These are phyloP conservation scores for Parasarocladium wereldwijsianum DNA, from an alignment of 2,329 filamentous ascomycete genomes.

Conservation along the genomic window DNA sequence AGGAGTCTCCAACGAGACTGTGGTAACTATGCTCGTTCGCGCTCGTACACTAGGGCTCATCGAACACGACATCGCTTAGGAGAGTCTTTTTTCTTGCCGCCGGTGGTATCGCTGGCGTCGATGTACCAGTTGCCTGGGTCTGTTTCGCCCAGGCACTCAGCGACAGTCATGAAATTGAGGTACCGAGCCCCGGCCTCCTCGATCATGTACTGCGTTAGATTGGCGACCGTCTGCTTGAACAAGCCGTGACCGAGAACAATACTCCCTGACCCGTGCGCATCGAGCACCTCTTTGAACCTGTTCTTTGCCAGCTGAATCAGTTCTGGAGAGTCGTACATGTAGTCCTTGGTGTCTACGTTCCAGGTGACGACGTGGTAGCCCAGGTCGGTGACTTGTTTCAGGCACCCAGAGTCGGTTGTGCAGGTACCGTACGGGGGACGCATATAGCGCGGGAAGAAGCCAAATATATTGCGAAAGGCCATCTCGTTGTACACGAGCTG, in stretches of 20 bases:
- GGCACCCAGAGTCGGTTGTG: conserved; percentile 22
- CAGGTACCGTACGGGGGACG: conserved; percentile 30
- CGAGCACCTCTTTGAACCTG: conserved; percentile 16
- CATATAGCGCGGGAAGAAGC: conserved; percentile 27
- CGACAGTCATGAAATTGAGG: conserved; percentile 35
- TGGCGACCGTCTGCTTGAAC: conserved; percentile 28
- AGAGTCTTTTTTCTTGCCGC: background rate
- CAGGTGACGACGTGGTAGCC: conserved; percentile 43
- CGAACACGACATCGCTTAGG: background rate
- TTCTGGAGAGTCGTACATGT: conserved; percentile 32
- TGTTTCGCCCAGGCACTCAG: conserved; percentile 40
- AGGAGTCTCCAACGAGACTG: too few relatives aligned
- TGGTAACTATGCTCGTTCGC: too few relatives aligned
- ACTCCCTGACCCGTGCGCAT: conserved; percentile 19
- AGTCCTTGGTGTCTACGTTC: conserved; percentile 47
- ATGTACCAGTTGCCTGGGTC: conserved; percentile 36
- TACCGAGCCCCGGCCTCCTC: conserved; percentile 23
- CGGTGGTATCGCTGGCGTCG: background rate
- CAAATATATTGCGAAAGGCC: conserved; percentile 25
- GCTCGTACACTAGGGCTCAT: too few relatives aligned
- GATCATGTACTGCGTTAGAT: conserved; percentile 28
- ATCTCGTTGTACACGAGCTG: conserved; percentile 31
- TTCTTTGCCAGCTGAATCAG: conserved; percentile 32
- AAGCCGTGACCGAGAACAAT: conserved; percentile 40
- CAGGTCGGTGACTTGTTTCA: conserved; percentile 19